Evolutionary conservation across 1,284 basidiomycete species (phyloP), one percentile per base, ranked within the genome.

Genomic region (Cystobasidiaceae sp.): DNA sequence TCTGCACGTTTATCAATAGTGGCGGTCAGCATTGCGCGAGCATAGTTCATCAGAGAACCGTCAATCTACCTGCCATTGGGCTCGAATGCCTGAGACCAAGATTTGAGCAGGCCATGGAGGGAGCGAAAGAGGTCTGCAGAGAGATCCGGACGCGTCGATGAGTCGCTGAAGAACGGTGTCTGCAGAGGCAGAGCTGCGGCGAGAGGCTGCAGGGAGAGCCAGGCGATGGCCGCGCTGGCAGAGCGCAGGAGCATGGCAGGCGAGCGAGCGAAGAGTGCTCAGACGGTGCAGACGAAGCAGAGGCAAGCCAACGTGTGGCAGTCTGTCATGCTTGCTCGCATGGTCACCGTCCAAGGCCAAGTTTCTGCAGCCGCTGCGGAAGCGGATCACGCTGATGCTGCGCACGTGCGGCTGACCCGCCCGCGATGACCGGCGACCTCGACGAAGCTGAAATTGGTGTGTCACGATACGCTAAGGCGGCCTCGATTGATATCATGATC

Each of bases 21-120:
- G 27, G 45, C 45, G 2, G n/a, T 13, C n/a, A 46, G 45, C 13
- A 17, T 2, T 2, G 1, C n/a, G 1, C 15, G 17, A 17, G 23
- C 4, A 4, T 11, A 23, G n/a, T 23, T 48, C 45, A 48, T 4
- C 5, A 27, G 25, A 23, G 39, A 39, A 15, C 17, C n/a, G 48
- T 8, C 33, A 27, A 33, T 55, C 34, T n/a, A 55, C 51, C 51
- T 55, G 3, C 51, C 51, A 17, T 32, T 41, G 5, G 51, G 51
- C 4, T 55, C 27, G 17, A 55, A 55, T 37, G 51, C 51, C 28
- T 55, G 51, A 11, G 51, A 55, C 51, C 51, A 55, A 8, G 51
- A 55, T 39, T 55, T 55, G 17, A 55, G 34, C 6, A 55, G 21
- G 21, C 51, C 51, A 27, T 55, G 33, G 7, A 55, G 11, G 21